These are phyloP conservation scores for Debaryomyces hansenii DNA, from an alignment of 805 yeast species.

Conservation along the genomic window DNA sequence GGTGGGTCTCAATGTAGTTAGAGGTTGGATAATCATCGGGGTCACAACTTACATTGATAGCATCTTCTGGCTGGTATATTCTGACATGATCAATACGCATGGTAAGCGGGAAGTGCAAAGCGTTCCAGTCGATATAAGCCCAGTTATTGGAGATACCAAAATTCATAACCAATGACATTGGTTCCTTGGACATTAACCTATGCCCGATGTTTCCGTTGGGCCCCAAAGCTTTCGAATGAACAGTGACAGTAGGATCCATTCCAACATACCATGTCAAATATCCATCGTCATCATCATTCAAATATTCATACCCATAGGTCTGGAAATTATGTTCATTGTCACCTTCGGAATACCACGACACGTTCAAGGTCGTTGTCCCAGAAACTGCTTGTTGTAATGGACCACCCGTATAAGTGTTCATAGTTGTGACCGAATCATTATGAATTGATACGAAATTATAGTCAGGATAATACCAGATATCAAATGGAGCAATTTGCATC, in stretches of 20 bases:
- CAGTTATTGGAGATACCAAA: conserved; percentile 85
- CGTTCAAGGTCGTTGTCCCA: conserved; percentile 72
- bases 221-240: conserved; percentile 69
- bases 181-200: conserved; percentile 80
- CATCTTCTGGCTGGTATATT: conserved; percentile 72
- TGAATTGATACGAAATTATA: conserved; percentile 72
- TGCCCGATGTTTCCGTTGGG: conserved; percentile 86
- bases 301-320: conserved; percentile 71
- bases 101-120: conserved; percentile 69
- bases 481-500: conserved; percentile 89
- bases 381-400: conserved; percentile 92
- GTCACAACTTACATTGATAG: conserved; percentile 72
- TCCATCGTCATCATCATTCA: conserved; percentile 66
- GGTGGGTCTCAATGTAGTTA: conserved; percentile 75
- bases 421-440: conserved; percentile 66
- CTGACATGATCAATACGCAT: conserved; percentile 82
- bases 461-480: conserved; percentile 91
- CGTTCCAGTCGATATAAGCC: conserved; percentile 89
- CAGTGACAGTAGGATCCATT: conserved; percentile 63
- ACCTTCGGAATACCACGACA: conserved; percentile 76
- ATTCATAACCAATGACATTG: conserved; percentile 83
- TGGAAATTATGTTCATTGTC: conserved; percentile 56
- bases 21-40: conserved; percentile 83
- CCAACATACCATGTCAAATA: conserved; percentile 86
- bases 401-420: conserved; percentile 89